Base-by-base conservation (phyloP, 805 yeast genomes). In the Barnettozyma californica region DNA sequence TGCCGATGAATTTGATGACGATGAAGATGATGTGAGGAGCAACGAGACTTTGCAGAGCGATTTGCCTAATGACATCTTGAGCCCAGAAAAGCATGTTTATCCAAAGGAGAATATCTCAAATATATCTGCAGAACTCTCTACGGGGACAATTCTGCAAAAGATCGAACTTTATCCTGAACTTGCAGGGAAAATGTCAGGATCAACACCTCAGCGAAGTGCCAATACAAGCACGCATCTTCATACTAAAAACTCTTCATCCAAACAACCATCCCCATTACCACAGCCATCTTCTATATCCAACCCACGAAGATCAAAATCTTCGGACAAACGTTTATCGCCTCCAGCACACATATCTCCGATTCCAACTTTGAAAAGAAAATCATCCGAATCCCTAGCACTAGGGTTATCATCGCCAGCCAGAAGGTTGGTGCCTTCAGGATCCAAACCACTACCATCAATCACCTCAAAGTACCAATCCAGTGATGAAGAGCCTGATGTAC, bases 1-100 rank as follows among this genome's bases (percentile, higher is more conserved):
- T 4, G 39, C 46, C 10, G 48, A 49, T 29, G 39, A 44, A 11
- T 40, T 29, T 37, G 50, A 38, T 33, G 54, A 37, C 6, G 43
- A 53, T 26, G 34, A 37, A 5, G 45, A 35, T 10, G 44, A 52
- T 4, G 47, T 44, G 20, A 37, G 34, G 6, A 43, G 49, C 5
- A 47, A 53, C 33, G 54, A 53, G n/a, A 60, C 64, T 1, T 20
- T 59, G 3, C 16, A 46, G 16, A 58, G 60, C 42, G 58, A 50
- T 13, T 38, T 57, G 31, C 64, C 64, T 0, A 47, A 44, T 48
- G 64, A 60, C 26, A 41, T 60, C 9, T 21, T 59, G 16, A 58
- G 62, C 39, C 64, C 64, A 8, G 64, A 60, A 45, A 60, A 56
- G 41, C 60, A 56, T 25, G 18, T 44, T 0, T 57, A 57, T 39